Conservation (phyloP, 2,329 filamentous ascomycete genomes). For the Aureobasidium vineae region DNA sequence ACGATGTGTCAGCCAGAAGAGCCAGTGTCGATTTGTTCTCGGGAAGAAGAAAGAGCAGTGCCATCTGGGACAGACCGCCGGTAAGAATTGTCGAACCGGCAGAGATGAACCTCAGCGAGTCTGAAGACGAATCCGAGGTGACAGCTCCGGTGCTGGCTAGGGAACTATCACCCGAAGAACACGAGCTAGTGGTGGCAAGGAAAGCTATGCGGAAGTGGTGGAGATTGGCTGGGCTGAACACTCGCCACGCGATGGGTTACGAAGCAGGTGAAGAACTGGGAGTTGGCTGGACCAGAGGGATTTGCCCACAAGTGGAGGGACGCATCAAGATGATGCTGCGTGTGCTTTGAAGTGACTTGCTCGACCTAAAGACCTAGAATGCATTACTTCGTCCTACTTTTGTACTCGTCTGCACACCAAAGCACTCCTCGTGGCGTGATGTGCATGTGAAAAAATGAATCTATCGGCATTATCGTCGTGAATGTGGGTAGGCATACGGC, state of each 20-base stretch:
- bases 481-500: not conserved
- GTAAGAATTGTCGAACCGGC: not conserved
- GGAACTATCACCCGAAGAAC: conserved; percentile 40
- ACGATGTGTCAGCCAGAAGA: conserved; percentile 3
- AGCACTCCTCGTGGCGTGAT: not conserved
- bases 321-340: conserved; percentile 54
- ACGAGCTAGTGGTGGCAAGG: conserved; percentile 63
- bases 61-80: not conserved
- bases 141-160: conserved; percentile 50
- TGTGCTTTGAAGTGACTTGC: conserved; percentile 9
- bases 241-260: conserved; percentile 50
- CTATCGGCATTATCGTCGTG: conserved; percentile 15
- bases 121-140: conserved; percentile 37
- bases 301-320: conserved; percentile 74
- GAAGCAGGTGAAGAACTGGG: conserved; percentile 60
- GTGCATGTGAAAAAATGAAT: not conserved
- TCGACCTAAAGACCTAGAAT: not conserved
- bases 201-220: conserved; percentile 73
- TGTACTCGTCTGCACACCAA: not conserved
- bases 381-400: not conserved
- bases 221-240: conserved; percentile 61
- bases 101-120: conserved; percentile 35
- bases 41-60: conserved; percentile 24
- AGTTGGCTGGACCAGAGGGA: conserved; percentile 74
- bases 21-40: not conserved